phyloP scores from a whole-genome alignment of 208 protist species.

The Naegleria lovaniensis region DNA sequence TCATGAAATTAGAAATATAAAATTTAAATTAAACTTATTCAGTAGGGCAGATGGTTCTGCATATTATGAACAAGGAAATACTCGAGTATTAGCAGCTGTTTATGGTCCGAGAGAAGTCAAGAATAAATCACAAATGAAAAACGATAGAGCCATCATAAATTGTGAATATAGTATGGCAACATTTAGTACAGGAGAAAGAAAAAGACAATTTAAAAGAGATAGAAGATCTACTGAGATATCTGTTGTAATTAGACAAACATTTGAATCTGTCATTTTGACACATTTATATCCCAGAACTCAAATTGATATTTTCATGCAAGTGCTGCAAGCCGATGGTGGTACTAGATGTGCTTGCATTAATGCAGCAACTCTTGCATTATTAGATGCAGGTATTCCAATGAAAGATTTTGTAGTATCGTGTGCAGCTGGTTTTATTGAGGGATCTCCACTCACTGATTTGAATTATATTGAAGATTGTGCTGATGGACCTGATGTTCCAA shows the following conservation, averaged over 20 bases:
- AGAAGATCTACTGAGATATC: slow-evolving; percentile 25
- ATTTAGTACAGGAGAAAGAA: slow-evolving; percentile 51
- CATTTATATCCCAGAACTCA: slow-evolving; percentile 58
- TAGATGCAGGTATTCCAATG: slow-evolving; percentile 79
- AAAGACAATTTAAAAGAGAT: slow-evolving; percentile 26
- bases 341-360: slow-evolving; percentile 60
- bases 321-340: slow-evolving; percentile 74
- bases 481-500: slow-evolving; percentile 52
- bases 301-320: slow-evolving; percentile 68
- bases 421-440: slow-evolving; percentile 58
- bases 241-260: slow-evolving; percentile 25
- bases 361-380: slow-evolving; percentile 68
- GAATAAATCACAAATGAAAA: slow-evolving; percentile 33
- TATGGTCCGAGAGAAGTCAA: slow-evolving; percentile 64
- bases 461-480: slow-evolving; percentile 49
- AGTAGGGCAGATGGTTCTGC: slow-evolving; percentile 59
- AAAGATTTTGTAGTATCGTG: slow-evolving; percentile 64
- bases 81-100: slow-evolving; percentile 60
- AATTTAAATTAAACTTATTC: slow-evolving; percentile 52
- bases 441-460: slow-evolving; percentile 48
- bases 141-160: slow-evolving; percentile 57
- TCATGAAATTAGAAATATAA: slow-evolving; percentile 62
- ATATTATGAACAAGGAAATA: slow-evolving; percentile 50
- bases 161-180: slow-evolving; percentile 59
- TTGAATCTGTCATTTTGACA: slow-evolving; percentile 48